Evolutionary conservation across 2,329 filamentous ascomycete species (phyloP).

Genomic region (Talaromyces sp.): DNA sequence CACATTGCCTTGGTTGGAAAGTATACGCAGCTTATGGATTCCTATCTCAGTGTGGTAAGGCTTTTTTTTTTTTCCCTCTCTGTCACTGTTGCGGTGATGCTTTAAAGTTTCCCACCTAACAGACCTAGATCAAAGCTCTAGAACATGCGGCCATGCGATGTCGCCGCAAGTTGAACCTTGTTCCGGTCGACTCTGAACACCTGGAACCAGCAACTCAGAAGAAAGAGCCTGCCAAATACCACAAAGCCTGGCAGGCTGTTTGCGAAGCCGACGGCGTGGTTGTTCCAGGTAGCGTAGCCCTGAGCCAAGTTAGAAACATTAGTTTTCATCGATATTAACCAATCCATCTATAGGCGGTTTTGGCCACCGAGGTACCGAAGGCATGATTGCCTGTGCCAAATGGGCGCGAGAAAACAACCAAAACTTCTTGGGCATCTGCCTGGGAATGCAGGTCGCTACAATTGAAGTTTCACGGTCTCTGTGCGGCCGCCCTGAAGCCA

Average conservation of each 20-base stretch:
- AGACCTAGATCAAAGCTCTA: slow-evolving; percentile 58
- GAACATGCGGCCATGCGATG: slow-evolving; percentile 91
- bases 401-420: slow-evolving; percentile 78
- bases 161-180: slow-evolving; percentile 68
- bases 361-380: slow-evolving; percentile 73
- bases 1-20: slow-evolving; percentile 87
- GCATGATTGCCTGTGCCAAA: slow-evolving; percentile 82
- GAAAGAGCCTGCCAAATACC: slow-evolving; percentile 64
- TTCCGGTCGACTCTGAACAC: slow-evolving; percentile 79
- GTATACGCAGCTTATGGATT: slow-evolving; percentile 78
- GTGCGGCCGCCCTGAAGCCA: slow-evolving; percentile 54
- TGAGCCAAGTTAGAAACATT: neutral
- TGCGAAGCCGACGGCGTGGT: slow-evolving; percentile 56
- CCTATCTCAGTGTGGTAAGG: slow-evolving; percentile 68
- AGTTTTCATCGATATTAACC: neutral
- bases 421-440: slow-evolving; percentile 83
- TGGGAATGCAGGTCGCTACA: slow-evolving; percentile 89
- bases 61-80: neutral
- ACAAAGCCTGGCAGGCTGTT: slow-evolving; percentile 38
- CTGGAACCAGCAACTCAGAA: slow-evolving; percentile 63
- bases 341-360: slow-evolving; percentile 63
- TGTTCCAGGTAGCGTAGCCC: slow-evolving; percentile 16
- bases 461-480: slow-evolving; percentile 79
- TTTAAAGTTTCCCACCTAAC: neutral
- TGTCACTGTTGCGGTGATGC: slow-evolving; percentile 45